These are phyloP conservation scores for Purpureocillium takamizusanense DNA, from an alignment of 2,329 filamentous ascomycete genomes.

Conservation along the genomic window DNA sequence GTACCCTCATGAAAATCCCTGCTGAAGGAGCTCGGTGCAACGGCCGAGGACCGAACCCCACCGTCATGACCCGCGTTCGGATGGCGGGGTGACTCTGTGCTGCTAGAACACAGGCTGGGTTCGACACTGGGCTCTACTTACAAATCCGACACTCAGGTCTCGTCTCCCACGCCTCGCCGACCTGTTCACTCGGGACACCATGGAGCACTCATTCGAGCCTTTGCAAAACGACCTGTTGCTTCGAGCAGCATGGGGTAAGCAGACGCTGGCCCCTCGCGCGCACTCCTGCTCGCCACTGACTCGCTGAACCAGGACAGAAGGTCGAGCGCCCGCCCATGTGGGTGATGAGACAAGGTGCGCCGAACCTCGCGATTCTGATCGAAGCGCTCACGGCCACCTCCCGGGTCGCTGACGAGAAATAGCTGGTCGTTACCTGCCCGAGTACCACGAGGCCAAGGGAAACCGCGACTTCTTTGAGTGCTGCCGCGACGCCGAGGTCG, in stretches of 20 bases:
- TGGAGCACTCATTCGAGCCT: slow-evolving; percentile 67
- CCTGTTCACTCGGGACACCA: slow-evolving; percentile 23
- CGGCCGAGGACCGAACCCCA: not conserved
- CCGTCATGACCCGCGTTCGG: not conserved
- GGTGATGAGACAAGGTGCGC: slow-evolving; percentile 96
- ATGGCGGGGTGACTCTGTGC: slow-evolving; percentile 2
- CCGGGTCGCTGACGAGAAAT: slow-evolving; percentile 2
- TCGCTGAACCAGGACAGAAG: slow-evolving; percentile 67
- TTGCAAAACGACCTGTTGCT: slow-evolving; percentile 90
- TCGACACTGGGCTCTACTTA: too few relatives aligned
- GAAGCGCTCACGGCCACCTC: not conserved
- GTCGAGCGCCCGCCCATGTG: slow-evolving; percentile 93
- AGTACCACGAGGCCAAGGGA: slow-evolving; percentile 94
- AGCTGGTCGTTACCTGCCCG: slow-evolving; percentile 95
- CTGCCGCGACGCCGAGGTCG: slow-evolving; percentile 86
- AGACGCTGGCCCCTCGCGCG: not conserved
- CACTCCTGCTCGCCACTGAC: too few relatives aligned
- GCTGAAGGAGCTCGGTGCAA: not conserved
- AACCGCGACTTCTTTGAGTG: slow-evolving; percentile 92
- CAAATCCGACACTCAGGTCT: too few relatives aligned
- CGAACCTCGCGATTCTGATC: not conserved
- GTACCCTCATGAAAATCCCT: too few relatives aligned
- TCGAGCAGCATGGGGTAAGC: slow-evolving; percentile 76
- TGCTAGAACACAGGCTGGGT: too few relatives aligned
- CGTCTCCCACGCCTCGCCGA: slow-evolving; percentile 11